Evolutionary conservation across 495 filamentous ascomycete genomes (phyloP), one percentile per base, ranked within the genome.

Genomic region (Podospora pseudocomata): DNA sequence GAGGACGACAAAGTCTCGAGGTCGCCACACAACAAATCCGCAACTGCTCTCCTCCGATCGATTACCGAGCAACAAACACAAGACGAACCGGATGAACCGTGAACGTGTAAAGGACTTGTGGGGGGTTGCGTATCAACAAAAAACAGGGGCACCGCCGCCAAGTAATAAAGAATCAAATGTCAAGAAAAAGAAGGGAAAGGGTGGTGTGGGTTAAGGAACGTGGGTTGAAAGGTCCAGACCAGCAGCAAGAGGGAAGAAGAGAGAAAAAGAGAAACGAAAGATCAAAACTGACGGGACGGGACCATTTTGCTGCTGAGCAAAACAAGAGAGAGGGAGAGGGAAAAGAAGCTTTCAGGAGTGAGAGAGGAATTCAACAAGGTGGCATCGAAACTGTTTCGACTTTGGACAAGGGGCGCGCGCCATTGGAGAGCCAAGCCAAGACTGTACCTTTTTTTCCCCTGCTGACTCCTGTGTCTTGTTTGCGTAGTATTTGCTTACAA

Each of bases 231-330:
- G 16, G 23, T 44, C 23, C 30, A 63, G 19, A 30, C 32, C n/a
- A 15, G 55, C 30, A 44, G 19, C 18, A 63, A 49, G 32, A 66
- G 67, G 69, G 70, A 67, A 23, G 23, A 66, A 69, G 56, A 71
- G 67, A 20, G 16, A 57, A 20, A 60, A n/a, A 53, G 60, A 67
- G 72, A 68, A 68, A 71, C 64, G 69, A 70, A 67, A 68, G 72
- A 65, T 69, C 67, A 67, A 70, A 68, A 58, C 72, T 20, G 57
- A 69, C 66, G 64, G 27, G 65, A 65, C 34, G 57, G 55, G 54
- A 66, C 54, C 60, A 68, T 58, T 68, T 58, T 68, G 64, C 66
- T 55, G 49, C 60, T 44, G 30, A 63, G 54, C 34, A 60, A 67
- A 65, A 18, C 23, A 58, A 56, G 63, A 57, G 39, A 26, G 65